phyloP scores from a whole-genome alignment of 202 grass and related monocot species.

The Elaeis oleifera region DNA sequence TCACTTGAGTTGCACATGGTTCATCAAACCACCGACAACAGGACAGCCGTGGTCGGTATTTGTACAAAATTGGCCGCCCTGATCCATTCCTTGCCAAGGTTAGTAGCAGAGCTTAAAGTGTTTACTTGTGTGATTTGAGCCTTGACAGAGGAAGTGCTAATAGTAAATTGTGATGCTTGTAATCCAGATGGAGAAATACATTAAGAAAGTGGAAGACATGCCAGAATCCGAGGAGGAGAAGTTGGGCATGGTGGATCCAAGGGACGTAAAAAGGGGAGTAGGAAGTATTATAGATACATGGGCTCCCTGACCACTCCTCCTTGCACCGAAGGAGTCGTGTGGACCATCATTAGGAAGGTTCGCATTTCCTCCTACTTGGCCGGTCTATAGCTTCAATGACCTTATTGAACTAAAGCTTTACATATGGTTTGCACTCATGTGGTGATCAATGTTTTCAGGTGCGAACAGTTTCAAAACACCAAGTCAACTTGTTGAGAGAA shows the following conservation, averaged over 20 bases:
- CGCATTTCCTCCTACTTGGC: not conserved
- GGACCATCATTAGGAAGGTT: slow-evolving; percentile 2
- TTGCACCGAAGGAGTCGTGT: slow-evolving; percentile 1
- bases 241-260: slow-evolving; percentile 1
- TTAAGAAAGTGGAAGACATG: not conserved
- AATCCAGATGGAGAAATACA: not conserved
- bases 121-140: too few relatives aligned
- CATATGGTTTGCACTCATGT: not conserved
- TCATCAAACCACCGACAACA: slow-evolving; percentile 30
- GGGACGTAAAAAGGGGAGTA: not conserved
- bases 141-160: too few relatives aligned
- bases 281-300: slow-evolving; percentile 1
- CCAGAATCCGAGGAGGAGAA: not conserved
- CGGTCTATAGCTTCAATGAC: too few relatives aligned
- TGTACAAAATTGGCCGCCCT: slow-evolving; percentile 22
- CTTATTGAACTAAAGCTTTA: too few relatives aligned
- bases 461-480: not conserved
- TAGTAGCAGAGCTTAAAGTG: too few relatives aligned
- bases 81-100: slow-evolving; percentile 7
- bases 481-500: not conserved
- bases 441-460: not conserved
- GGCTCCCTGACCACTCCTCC: slow-evolving; percentile 2
- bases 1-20: slow-evolving; percentile 64
- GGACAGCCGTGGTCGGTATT: slow-evolving; percentile 39
- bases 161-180: too few relatives aligned